Percentiles rank a stretch among this genome's conserved stretches.
Conservation (phyloP, 2,329 filamentous ascomycete species). For the Penicillium psychrosexuale region DNA sequence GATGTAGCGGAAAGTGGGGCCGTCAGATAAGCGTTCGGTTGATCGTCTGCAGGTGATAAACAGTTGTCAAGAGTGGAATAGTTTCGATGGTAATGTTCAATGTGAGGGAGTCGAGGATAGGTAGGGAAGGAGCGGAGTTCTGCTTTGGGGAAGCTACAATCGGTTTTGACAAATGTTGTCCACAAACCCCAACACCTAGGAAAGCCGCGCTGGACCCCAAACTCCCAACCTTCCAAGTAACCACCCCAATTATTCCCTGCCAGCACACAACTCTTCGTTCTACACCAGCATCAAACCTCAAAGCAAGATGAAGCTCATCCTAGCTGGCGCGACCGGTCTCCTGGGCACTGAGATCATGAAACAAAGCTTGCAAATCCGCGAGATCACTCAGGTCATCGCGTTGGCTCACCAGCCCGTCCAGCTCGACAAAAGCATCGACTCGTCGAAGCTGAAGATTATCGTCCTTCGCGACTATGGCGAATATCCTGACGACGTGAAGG, state of each 20-base stretch:
- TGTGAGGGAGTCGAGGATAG: no score
- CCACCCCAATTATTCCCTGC: background rate
- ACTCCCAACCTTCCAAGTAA: background rate
- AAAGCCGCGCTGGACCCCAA: no score
- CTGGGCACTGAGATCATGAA: slow-evolving; percentile 37
- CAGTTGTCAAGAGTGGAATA: background rate
- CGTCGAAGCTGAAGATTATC: slow-evolving; percentile 32
- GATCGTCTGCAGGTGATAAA: background rate
- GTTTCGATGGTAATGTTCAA: background rate
- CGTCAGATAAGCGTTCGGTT: background rate
- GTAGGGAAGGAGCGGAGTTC: background rate
- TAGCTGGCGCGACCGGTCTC: slow-evolving; percentile 36
- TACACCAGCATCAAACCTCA: background rate
- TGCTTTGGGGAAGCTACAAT: background rate
- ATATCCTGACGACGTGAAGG: slow-evolving; percentile 33
- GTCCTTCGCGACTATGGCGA: slow-evolving; percentile 32
- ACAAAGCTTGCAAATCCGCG: slow-evolving; percentile 28
- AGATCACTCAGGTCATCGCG: slow-evolving; percentile 14
- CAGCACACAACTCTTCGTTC: background rate
- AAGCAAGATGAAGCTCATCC: slow-evolving; percentile 35
- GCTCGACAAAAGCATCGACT: background rate
- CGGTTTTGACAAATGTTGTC: background rate
- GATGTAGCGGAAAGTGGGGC: background rate
- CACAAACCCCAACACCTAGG: background rate
- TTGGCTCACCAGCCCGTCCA: slow-evolving; percentile 6